Evolutionary conservation across 192 early-diverging fungal species (phyloP), one percentile per base, ranked within the genome.

Genomic region (Entomortierella lignicola): DNA sequence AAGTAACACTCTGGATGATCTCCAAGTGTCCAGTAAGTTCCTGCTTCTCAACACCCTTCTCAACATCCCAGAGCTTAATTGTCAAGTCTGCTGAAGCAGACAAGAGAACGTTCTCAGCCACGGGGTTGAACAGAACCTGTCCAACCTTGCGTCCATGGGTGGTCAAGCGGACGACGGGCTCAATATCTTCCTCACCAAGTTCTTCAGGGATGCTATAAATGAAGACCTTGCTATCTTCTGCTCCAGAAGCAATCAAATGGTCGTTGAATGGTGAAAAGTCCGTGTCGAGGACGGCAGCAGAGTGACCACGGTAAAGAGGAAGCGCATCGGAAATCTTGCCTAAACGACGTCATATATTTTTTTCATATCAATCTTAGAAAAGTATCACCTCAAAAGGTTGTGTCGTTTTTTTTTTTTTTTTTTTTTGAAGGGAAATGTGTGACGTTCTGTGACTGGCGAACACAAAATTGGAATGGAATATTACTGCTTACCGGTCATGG

Each of bases 221-320:
- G 95, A 98, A 97, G 39, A 94, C 93, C 83, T 96, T 90, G 80
- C 86, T 89, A 80, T 92, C 94, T 72, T 96, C 93, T n/a, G 90
- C 84, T 54, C 85, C 89, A 12, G 92, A 93, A 26, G 98, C 98
- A 71, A 99, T 88, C 58, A 99, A 85, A 83, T 97, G 89, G 81
- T 99, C 98, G 67, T 99, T 98, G 85, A 98, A 99, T 29, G 96
- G 97, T 75, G 96, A 94, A 69, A 98, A 99, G 72, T 95, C 94
- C 21, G 97, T 99, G 82, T 99, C 98, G 58, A 99, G 86, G 23
- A 99, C 98, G 20, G 98, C 91, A 8, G 91, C 96, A 12, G 93
- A 91, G 72, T 99, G 98, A 30, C 95, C 97, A 65, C 91, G 90
- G 63, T 94, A 96, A n/a, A 98, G 84, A 1, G 98, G 97, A 56